Evolutionary conservation across 2,329 filamentous ascomycete species (phyloP), one percentile per base, ranked within the genome.

Genomic region (Fusarium temperatum): DNA sequence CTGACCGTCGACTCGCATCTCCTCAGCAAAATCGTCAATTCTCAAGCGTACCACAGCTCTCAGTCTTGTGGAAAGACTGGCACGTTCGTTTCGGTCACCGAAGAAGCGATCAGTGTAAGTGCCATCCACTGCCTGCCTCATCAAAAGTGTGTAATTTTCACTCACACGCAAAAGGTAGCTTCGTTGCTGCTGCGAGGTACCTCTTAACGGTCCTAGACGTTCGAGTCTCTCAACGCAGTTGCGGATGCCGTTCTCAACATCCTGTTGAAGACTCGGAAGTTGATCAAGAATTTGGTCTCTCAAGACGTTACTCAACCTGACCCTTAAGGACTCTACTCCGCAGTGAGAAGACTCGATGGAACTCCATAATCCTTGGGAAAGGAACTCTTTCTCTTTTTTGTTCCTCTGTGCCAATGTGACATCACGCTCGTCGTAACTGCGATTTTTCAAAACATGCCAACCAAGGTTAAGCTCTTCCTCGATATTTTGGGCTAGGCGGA

Each of bases 251-350:
- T 42, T 3, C 30, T 61, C 54, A 14, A 64, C 61, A 22, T 64
- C 61, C 20, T 60, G 9, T 30, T 18, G 12, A 22, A 64, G 72
- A 30, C 78, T 80, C 0, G 88, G 86, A 2, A 90, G 79, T 44
- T 89, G 83, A 2, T 70, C 56, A 0, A 83, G 72, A 26, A 89
- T 88, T 57, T 89, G 86, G 2, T 81, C 68, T 8, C 83, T 78
- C 5, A 91, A 81, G 0, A 92, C 76, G 2, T 83, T 80, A 69
- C 88, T 90, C 0, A 92, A 81, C 3, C 86, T 84, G 0, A 74
- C 71, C 32, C 85, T 83, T 18, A 92, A 80, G 1, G 83, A 72
- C 5, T 81, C 78, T 22, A 91, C 84, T 2, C 90, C 89, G 1
- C 88, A 68, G 14, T 81, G 75, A 0, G 79, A 79, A 0, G 78